These are phyloP conservation scores for Capsicum baccatum DNA, from an alignment of 257 asterid genomes.

Conservation along the genomic window DNA sequence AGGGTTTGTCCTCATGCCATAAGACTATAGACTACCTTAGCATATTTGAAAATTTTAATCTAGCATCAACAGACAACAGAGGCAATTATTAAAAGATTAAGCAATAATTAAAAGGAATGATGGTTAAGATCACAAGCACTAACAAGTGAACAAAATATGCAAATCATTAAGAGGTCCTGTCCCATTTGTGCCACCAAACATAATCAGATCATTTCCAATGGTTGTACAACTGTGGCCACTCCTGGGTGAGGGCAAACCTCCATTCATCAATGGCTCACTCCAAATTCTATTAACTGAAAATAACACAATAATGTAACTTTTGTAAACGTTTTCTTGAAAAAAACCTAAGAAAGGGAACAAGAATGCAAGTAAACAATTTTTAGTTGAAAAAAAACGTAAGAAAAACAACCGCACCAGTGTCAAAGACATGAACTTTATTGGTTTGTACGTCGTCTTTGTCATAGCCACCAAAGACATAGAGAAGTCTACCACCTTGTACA, in stretches of 20 bases:
- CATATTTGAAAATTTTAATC: conserved; percentile 17
- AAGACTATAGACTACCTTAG: conserved; percentile 8
- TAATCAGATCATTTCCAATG: conserved; percentile 79
- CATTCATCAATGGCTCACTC: conserved; percentile 73
- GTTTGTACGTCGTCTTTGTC: no score
- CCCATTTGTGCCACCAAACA: conserved; percentile 98
- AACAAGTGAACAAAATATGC: conserved; percentile 81
- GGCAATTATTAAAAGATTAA: conserved; percentile 28
- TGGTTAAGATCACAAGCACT: conserved; percentile 37
- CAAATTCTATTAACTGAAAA: conserved; percentile 70
- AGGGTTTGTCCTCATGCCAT: conserved; percentile 10
- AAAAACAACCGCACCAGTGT: conserved; percentile 59
- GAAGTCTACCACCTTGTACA: conserved; percentile 70
- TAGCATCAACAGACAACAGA: neutral
- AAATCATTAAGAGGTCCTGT: conserved; percentile 81
- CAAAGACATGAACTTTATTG: conserved; percentile 82
- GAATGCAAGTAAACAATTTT: neutral
- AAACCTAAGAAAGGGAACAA: neutral
- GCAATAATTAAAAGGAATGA: neutral
- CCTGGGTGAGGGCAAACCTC: conserved; percentile 80
- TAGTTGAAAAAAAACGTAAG: no score
- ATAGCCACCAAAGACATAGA: conserved; percentile 87
- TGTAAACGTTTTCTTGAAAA: no score
- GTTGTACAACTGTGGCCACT: conserved; percentile 96
- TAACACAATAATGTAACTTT: neutral